These are phyloP conservation scores for Chaetomidium leptoderma DNA, from an alignment of 495 filamentous ascomycete genomes.

Conservation along the genomic window DNA sequence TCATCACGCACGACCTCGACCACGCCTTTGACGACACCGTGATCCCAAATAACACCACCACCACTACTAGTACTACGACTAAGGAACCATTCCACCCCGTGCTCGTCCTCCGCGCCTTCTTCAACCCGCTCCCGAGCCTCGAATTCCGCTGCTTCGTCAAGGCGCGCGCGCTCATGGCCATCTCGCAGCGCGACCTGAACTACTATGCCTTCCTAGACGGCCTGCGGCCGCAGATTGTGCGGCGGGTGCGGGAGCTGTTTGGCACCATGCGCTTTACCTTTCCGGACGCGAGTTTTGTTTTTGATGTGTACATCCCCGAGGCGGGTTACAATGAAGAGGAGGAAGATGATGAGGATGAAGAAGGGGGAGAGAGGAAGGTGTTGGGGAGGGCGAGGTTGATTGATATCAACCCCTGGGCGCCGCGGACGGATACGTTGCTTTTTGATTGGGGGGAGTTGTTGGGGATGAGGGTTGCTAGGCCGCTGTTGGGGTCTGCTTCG, in stretches of 20 bases:
- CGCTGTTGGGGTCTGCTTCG: slow-evolving; percentile 39
- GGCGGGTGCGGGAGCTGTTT: slow-evolving; percentile 68
- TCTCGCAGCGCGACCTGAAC: slow-evolving; percentile 86
- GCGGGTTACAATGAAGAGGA: slow-evolving; percentile 50
- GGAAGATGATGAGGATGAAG: slow-evolving; percentile 39
- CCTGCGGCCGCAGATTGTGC: slow-evolving; percentile 58
- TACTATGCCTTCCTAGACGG: slow-evolving; percentile 76
- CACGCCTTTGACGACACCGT: slow-evolving; percentile 82
- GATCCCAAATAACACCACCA: slow-evolving; percentile 7
- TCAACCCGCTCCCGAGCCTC: slow-evolving; percentile 79
- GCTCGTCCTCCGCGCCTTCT: slow-evolving; percentile 78
- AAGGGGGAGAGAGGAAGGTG: slow-evolving; percentile 5
- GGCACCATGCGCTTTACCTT: slow-evolving; percentile 67
- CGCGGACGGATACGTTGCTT: slow-evolving; percentile 77
- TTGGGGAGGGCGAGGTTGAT: slow-evolving; percentile 69
- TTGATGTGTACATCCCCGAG: slow-evolving; percentile 87
- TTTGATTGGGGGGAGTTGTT: slow-evolving; percentile 91
- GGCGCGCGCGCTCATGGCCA: slow-evolving; percentile 67
- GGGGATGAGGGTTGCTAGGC: slow-evolving; percentile 55
- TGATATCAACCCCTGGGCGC: slow-evolving; percentile 95
- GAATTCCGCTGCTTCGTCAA: slow-evolving; percentile 96
- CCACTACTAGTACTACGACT: slow-evolving; percentile 16
- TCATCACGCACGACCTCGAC: slow-evolving; percentile 89
- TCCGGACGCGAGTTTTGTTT: slow-evolving; percentile 76
- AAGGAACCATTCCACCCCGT: slow-evolving; percentile 47